phyloP scores from a whole-genome alignment of 257 asterid species.

The Salvia hispanica region DNA sequence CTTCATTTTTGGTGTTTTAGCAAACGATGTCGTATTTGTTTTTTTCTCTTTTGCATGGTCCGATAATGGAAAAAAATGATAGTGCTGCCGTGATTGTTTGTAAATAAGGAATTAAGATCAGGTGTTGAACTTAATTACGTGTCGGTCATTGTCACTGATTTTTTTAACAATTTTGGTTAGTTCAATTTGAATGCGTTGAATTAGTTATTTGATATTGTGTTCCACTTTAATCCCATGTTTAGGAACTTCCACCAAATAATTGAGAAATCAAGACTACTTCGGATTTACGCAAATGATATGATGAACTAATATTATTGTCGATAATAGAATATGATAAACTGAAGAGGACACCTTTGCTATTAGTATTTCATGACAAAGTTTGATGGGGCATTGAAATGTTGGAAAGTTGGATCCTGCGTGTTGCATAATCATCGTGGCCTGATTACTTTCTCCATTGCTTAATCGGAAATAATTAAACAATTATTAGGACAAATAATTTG shows the following conservation, averaged over 20 bases:
- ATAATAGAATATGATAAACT: constrained; percentile 10
- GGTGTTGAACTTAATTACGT: constrained; percentile 6
- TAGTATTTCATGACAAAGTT: constrained; percentile 6
- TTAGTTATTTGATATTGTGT: no score
- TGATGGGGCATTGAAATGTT: constrained; percentile 10
- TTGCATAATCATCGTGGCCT: constrained; percentile 31
- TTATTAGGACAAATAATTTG: constrained; percentile 29
- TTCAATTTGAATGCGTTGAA: no score
- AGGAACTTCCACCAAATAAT: neutral
- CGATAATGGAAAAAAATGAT: no score
- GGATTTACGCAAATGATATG: constrained; percentile 16
- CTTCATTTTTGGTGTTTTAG: no score
- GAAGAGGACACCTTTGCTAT: neutral
- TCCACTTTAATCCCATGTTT: neutral
- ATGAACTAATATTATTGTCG: neutral
- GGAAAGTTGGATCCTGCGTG: constrained; percentile 32
- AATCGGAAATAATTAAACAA: constrained; percentile 20
- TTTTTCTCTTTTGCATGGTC: neutral
- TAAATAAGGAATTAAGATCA: constrained; percentile 10
- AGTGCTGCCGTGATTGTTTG: neutral
- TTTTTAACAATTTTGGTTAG: no score
- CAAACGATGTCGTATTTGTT: neutral
- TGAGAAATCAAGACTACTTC: neutral
- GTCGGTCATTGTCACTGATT: neutral
- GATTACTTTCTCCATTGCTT: constrained; percentile 21